Base-by-base conservation (phyloP, 768 basidiomycete species). In the Lentinula guzmanii region DNA sequence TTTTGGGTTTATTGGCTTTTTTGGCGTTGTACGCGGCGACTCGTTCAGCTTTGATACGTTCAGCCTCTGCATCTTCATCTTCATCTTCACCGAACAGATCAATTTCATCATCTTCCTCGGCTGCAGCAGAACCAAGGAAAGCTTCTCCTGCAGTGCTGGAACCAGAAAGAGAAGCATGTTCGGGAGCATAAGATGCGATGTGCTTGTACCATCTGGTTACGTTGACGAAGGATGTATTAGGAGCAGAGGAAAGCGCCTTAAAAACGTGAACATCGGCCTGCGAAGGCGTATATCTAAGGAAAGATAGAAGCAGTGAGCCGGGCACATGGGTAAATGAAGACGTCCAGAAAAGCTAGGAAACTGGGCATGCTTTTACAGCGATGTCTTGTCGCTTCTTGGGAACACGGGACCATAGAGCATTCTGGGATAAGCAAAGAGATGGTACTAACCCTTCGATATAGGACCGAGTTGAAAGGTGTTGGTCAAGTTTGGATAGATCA, bases 251-350 rank as follows among this genome's bases (percentile, higher is more conserved):
- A 73, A 98, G 78, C 15, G 90, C 81, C 72, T 91, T 93, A 85
- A 90, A 95, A 71, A 96, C 92, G 64, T 82, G 83, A 51, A 97
- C 94, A 77, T 98, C 94, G 58, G 95, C 92, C 77, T 97, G 95
- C 43, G 94, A 95, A 50, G 95, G 90, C 43, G 86, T 86, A 77
- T 91, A 95, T 60, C 95, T 97, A 71, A 57, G 50, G 24, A n/a
- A 48, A 21, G 58, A 64, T 35, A 53, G 62, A 33, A 63, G 65
- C 63, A 21, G 52, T 41, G 18, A 37, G 41, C 28, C 41, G 31
- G 35, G 57, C 18, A 59, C 24, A 33, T 50, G 42, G 16, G 52
- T 28, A 55, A 61, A 58, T 69, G 58, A 52, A 53, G 51, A 48
- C 34, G 34, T 43, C 63, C 64, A 65, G 65, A 48, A 61, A 61